Evolutionary conservation across 2,329 filamentous ascomycete genomes (phyloP).

Genomic region (Aspergillus pseudoterreus): DNA sequence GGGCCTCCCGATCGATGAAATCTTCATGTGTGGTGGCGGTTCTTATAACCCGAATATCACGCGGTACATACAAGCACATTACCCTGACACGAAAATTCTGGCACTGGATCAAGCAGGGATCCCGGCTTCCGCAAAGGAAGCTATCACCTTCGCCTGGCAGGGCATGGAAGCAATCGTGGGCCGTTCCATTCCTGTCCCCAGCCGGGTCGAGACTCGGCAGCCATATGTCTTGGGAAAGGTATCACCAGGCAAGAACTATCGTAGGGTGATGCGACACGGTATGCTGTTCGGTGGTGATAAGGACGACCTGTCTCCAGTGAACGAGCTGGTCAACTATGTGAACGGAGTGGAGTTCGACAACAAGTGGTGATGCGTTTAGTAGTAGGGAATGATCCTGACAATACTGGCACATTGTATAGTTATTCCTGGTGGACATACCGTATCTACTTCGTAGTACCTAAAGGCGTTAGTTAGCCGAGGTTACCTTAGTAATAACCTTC

Average conservation of each 20-base stretch:
- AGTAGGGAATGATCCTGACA: no score
- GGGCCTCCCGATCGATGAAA: constrained; percentile 48
- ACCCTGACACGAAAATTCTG: constrained; percentile 48
- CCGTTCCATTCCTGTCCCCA: constrained; percentile 53
- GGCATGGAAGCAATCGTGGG: constrained; percentile 58
- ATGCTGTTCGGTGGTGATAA: constrained; percentile 48
- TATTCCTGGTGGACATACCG: no score
- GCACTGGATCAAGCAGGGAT: constrained; percentile 58
- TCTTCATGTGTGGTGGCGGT: constrained; percentile 49
- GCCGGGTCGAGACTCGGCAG: constrained; percentile 51
- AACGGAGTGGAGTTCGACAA: constrained; percentile 48
- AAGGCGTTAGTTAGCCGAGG: no score
- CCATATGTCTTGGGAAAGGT: constrained; percentile 55
- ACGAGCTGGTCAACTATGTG: constrained; percentile 50
- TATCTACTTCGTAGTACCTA: no score
- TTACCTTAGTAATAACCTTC: no score
- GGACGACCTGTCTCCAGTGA: constrained; percentile 46
- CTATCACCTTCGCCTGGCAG: constrained; percentile 59
- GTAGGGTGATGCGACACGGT: constrained; percentile 51
- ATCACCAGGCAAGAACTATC: constrained; percentile 53
- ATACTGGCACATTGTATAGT: no score
- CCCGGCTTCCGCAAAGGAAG: constrained; percentile 57
- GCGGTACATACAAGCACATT: constrained; percentile 49
- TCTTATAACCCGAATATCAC: constrained; percentile 44
- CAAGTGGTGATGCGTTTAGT: constrained; percentile 32